Percentiles rank a stretch among this genome's conserved stretches.
These are phyloP conservation scores for Aspergillus nanangensis DNA, from an alignment of 495 filamentous ascomycete species.

Conservation along the genomic window DNA sequence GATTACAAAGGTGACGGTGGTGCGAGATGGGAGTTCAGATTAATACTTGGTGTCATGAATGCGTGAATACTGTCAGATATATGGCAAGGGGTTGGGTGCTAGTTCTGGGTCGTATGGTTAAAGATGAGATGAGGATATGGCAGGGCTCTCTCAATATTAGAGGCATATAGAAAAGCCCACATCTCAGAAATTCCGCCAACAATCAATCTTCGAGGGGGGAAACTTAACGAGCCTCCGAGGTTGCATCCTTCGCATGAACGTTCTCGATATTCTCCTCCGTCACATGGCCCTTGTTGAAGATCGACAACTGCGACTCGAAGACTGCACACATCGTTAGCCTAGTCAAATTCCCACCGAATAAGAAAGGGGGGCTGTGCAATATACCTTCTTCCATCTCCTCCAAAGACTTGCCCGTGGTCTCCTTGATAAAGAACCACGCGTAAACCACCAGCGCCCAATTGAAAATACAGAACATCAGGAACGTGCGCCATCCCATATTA, in stretches of 20 bases:
- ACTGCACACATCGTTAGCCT: neutral
- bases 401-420: slow-evolving; percentile 18
- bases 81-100: too few relatives aligned
- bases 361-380: too few relatives aligned
- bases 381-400: slow-evolving; percentile 13
- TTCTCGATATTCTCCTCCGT: neutral
- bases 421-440: slow-evolving; percentile 37
- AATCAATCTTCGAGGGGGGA: too few relatives aligned
- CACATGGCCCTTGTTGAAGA: neutral
- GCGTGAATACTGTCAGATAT: too few relatives aligned
- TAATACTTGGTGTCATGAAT: too few relatives aligned
- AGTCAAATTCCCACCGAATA: neutral
- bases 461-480: slow-evolving; percentile 31
- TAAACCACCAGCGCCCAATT: slow-evolving; percentile 29
- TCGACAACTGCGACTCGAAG: neutral
- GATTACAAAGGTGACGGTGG: too few relatives aligned
- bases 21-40: too few relatives aligned
- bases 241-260: neutral
- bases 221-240: neutral
- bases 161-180: too few relatives aligned
- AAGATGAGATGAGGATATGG: too few relatives aligned
- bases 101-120: too few relatives aligned
- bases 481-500: slow-evolving; percentile 41
- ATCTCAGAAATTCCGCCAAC: too few relatives aligned
- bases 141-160: too few relatives aligned